Evolutionary conservation across 179 eudicot genomes (phyloP), one percentile per base, ranked within the genome.

Genomic region (Spergularia azorica): DNA sequence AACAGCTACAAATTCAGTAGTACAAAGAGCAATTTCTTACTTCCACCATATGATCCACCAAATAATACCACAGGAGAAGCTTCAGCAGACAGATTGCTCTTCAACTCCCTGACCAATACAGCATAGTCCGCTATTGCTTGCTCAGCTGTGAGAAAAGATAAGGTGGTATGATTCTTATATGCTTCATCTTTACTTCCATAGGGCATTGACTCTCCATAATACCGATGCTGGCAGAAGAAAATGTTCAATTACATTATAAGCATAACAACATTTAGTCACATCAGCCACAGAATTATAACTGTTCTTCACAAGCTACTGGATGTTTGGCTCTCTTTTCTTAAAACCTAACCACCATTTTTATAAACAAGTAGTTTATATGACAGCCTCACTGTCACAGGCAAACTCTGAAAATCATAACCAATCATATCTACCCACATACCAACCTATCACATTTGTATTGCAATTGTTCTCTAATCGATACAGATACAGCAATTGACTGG

Each of bases 31-130:
- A 66, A 17, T 20, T 46, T 76, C 91, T 83, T 86, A 94, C 98
- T 92, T 86, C 98, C 98, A 64, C 97, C 98, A 83, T 94, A 94
- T 54, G 98, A 94, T 86, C 98, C 98, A 52, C 98, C 98, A 79
- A 94, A 94, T 57, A 94, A 85, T 63, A 94, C 92, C 15, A 94
- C 98, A 72, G 98, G 98, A 71, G 86, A 86, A 80, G 81, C 93
- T 85, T 90, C 89, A 20, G 97, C 98, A 48, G 98, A 89, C 68
- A 92, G 78, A 78, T 90, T 90, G 11, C 75, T 79, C 74, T 94
- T 94, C 62, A 94, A 78, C 51, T 85, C 85, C 75, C 92, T 90
- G 50, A 94, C 65, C 77, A 94, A 80, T 16, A 92, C 89, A 0
- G 97, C 89, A 76, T 80, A 94, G 84, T 94, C 98, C 59, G 97